Evolutionary conservation across 2,329 filamentous ascomycete genomes (phyloP).

Genomic region (Nemania sp.): DNA sequence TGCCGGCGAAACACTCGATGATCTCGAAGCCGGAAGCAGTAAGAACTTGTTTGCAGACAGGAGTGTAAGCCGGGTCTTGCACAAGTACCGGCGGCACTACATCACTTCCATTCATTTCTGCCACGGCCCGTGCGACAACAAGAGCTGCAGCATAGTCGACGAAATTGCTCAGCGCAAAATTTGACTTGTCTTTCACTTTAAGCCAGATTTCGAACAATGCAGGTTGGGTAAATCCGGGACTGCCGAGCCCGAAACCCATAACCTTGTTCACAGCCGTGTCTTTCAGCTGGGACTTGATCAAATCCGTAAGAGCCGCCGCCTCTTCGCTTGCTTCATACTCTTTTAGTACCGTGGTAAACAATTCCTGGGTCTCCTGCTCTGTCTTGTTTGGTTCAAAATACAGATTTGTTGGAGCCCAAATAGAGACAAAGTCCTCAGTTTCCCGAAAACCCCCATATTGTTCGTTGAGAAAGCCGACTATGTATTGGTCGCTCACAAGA

Average conservation of each 20-base stretch:
- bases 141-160: constrained; percentile 8
- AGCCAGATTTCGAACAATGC: no score
- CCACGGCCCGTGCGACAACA: constrained; percentile 5
- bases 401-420: background rate
- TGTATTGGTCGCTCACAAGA: no score
- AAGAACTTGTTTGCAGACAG: constrained; percentile 19
- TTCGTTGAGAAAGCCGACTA: background rate
- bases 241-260: constrained; percentile 23
- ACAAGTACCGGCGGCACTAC: background rate
- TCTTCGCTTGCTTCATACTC: background rate
- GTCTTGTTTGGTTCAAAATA: background rate
- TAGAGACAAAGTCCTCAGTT: background rate
- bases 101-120: background rate
- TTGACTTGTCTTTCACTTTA: no score
- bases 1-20: constrained; percentile 21
- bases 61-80: constrained; percentile 21
- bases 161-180: background rate
- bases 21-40: constrained; percentile 1
- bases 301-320: background rate
- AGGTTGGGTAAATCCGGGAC: background rate
- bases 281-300: constrained; percentile 2
- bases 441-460: background rate
- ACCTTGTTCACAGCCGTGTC: constrained; percentile 19
- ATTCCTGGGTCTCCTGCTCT: background rate
- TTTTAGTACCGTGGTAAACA: rapidly evolving